Percentiles rank a stretch among this genome's conserved stretches.
Evolutionary conservation across 1,284 basidiomycete species (phyloP).

Genomic region (Boletellus dicymbophilus): DNA sequence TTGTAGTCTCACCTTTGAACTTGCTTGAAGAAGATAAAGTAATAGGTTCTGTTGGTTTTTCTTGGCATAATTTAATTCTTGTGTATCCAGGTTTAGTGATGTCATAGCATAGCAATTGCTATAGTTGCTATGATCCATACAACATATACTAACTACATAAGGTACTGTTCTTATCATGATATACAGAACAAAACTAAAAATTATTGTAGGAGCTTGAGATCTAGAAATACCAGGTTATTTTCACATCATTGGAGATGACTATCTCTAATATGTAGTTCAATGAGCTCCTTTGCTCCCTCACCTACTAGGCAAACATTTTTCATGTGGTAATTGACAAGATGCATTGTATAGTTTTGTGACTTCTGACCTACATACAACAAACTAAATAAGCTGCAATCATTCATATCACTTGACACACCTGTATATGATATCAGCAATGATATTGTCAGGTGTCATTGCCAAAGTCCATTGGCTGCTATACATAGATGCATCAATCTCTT

Average conservation of each 20-base stretch:
- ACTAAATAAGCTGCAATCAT: not conserved
- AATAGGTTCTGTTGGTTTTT: too few relatives aligned
- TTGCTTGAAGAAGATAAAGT: slow-evolving; percentile 9
- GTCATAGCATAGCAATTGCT: not conserved
- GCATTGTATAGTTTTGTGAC: not conserved
- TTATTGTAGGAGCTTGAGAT: not conserved
- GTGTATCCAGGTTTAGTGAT: too few relatives aligned
- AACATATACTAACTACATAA: not conserved
- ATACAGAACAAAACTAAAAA: too few relatives aligned
- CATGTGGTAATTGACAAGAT: not conserved
- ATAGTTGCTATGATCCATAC: not conserved
- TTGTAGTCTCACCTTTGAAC: slow-evolving; percentile 12
- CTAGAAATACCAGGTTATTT: not conserved
- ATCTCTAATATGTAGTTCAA: not conserved
- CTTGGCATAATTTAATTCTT: too few relatives aligned
- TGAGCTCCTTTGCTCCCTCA: not conserved
- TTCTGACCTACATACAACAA: not conserved
- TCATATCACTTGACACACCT: not conserved
- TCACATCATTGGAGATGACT: not conserved
- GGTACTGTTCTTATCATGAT: too few relatives aligned
- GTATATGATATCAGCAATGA: slow-evolving; percentile 1
- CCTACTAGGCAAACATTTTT: not conserved
- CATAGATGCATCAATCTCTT: not conserved
- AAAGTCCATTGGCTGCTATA: not conserved
- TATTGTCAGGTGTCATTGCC: not conserved